These are phyloP conservation scores for Solanum acaule DNA, from an alignment of 257 asterid genomes.

Conservation along the genomic window DNA sequence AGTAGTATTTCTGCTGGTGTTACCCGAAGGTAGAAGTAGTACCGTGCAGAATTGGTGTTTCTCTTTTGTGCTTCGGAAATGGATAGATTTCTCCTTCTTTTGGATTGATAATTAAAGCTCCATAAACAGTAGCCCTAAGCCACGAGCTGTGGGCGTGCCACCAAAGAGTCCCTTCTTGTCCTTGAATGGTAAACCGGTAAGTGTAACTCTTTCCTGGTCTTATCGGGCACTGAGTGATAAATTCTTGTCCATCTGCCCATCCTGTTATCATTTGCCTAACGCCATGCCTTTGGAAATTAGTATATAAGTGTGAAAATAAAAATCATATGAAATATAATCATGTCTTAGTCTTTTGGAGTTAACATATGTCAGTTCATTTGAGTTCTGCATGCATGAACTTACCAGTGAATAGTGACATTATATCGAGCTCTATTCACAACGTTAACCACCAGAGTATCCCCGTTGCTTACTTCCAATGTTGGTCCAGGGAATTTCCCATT, in stretches of 20 bases:
- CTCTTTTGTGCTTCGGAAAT: slow-evolving; percentile 61
- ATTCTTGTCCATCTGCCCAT: slow-evolving; percentile 93
- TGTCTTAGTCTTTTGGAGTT: not conserved
- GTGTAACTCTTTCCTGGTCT: slow-evolving; percentile 73
- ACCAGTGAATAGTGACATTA: slow-evolving; percentile 86
- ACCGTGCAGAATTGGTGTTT: slow-evolving; percentile 73
- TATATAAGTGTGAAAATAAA: not conserved
- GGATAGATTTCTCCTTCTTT: slow-evolving; percentile 60
- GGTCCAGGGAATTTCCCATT: slow-evolving; percentile 88
- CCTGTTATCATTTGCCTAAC: slow-evolving; percentile 63
- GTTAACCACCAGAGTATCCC: slow-evolving; percentile 72
- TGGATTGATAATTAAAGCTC: slow-evolving; percentile 66
- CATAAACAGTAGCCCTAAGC: slow-evolving; percentile 90
- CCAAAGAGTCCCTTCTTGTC: slow-evolving; percentile 90
- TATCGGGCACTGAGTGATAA: slow-evolving; percentile 79
- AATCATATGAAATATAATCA: not conserved
- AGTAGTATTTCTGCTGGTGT: not conserved
- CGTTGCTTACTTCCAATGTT: slow-evolving; percentile 62
- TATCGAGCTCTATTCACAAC: slow-evolving; percentile 63
- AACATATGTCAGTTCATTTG: not conserved
- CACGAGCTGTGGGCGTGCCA: slow-evolving; percentile 99
- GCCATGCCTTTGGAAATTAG: slow-evolving; percentile 50
- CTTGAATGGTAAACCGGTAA: slow-evolving; percentile 62
- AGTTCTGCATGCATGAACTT: not conserved
- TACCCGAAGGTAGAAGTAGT: not conserved